Evolutionary conservation across 768 basidiomycete genomes (phyloP), one percentile per base, ranked within the genome.

Genomic region (Hygrocybe punicea): DNA sequence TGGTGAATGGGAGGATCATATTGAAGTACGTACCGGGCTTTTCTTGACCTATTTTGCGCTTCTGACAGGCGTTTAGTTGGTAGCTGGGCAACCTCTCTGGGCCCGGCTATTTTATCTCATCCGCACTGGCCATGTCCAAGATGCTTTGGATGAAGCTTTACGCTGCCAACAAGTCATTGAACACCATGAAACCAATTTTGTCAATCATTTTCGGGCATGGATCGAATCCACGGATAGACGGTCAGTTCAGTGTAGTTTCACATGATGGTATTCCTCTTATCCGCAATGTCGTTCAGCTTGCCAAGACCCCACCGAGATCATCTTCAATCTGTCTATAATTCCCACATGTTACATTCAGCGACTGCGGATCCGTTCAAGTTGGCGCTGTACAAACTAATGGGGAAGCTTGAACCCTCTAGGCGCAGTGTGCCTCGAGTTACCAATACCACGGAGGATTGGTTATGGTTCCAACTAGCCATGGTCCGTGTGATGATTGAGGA

Each of bases 391-490:
- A 98, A 97, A 70, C 77, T 99, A 35, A 89, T 98, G 79, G 96
- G 93, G 44, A 90, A 90, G 64, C 81, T 96, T 52, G 97, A 99
- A 63, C 84, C 93, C 1, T 72, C 82, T 4, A 79, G 90, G 55
- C 81, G 93, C 48, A 88, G 84, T 63, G 86, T 95, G 2, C 81
- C 85, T 5, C 83, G 86, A 39, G 93, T 98, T 4, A 98, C 94
- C 0, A 82, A 82, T 9, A 95, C 94, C 1, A 94, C 92, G 2
- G 97, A 98, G 69, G 97, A 99, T 71, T 99, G 96, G 96, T 77
- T 98, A 35, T 99, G 96, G 96, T 87, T 95, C 77, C 95, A 99
- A 73, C 80, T 98, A 13, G 81, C 87, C 1, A 89, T 98, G 84
- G 90, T 85, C 48, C 29, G 75, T 60, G n/a, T n/a, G n/a, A n/a